These are phyloP conservation scores for Rehmannia glutinosa DNA, from an alignment of 257 asterid genomes.

Conservation along the genomic window DNA sequence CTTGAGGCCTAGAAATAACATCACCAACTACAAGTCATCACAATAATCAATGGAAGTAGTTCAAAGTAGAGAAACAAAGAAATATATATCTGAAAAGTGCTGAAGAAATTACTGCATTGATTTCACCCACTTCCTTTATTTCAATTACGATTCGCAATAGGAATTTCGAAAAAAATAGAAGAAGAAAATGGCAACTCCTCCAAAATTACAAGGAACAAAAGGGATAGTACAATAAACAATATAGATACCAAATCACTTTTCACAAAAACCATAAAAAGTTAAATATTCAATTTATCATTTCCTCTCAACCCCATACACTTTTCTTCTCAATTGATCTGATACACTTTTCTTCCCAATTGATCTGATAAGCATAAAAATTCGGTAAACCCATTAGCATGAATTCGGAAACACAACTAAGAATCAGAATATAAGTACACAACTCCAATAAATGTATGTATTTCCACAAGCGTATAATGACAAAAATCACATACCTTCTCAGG, in stretches of 20 bases:
- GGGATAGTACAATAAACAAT: neutral
- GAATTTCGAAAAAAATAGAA: neutral
- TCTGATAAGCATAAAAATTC: neutral
- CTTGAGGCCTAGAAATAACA: neutral
- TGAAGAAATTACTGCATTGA: neutral
- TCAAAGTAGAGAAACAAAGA: neutral
- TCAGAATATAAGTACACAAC: neutral
- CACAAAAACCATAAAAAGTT: neutral
- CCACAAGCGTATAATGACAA: neutral
- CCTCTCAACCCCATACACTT: neutral
- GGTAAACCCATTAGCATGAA: neutral
- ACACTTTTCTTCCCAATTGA: neutral
- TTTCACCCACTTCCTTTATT: constrained; percentile 1
- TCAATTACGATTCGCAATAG: neutral
- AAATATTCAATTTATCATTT: neutral
- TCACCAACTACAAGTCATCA: neutral
- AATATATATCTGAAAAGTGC: neutral
- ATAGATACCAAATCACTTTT: neutral
- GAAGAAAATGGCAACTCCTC: neutral
- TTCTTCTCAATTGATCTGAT: no score
- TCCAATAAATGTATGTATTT: no score
- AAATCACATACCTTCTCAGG: constrained; percentile 38
- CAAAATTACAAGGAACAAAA: neutral
- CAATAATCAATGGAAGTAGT: neutral
- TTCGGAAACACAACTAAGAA: neutral